These are phyloP conservation scores for Corynespora cassiicola DNA, from an alignment of 2,329 filamentous ascomycete genomes.

Conservation along the genomic window DNA sequence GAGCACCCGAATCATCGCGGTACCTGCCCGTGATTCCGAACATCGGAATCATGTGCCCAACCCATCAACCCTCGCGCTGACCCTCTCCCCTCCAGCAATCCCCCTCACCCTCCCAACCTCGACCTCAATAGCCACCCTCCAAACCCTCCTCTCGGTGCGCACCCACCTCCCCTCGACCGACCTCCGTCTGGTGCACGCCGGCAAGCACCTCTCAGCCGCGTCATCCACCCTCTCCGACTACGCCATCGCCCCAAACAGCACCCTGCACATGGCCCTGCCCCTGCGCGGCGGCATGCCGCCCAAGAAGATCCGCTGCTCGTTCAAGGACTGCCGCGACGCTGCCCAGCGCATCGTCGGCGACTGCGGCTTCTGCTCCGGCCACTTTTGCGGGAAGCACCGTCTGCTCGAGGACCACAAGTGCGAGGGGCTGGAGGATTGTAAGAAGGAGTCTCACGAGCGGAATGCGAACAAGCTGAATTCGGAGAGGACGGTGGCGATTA, in stretches of 20 bases:
- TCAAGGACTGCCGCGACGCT: constrained; percentile 85
- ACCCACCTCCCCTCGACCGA: constrained; percentile 59
- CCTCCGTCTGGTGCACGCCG: constrained; percentile 64
- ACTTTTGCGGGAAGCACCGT: constrained; percentile 94
- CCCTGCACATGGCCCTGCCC: constrained; percentile 62
- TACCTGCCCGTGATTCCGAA: too few species aligned
- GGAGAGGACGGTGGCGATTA: constrained; percentile 93
- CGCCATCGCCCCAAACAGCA: constrained; percentile 57
- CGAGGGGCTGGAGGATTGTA: constrained; percentile 91
- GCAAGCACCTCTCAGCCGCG: constrained; percentile 59
- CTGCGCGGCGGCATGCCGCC: constrained; percentile 65
- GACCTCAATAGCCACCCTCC: constrained; percentile 63
- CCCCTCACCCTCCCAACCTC: constrained; percentile 61
- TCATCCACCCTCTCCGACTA: constrained; percentile 54
- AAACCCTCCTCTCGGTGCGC: constrained; percentile 63
- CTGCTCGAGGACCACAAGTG: constrained; percentile 95
- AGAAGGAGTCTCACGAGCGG: constrained; percentile 93
- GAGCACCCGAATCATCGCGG: too few species aligned
- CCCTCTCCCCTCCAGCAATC: constrained; percentile 54
- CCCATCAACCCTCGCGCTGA: constrained; percentile 23
- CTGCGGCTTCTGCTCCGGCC: constrained; percentile 91
- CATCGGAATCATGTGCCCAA: constrained; percentile 13
- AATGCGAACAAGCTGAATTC: constrained; percentile 92
- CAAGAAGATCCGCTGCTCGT: constrained; percentile 84
- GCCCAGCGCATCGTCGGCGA: constrained; percentile 95